These are phyloP conservation scores for Solidago caesia DNA, from an alignment of 129 eudicot species.

Conservation along the genomic window DNA sequence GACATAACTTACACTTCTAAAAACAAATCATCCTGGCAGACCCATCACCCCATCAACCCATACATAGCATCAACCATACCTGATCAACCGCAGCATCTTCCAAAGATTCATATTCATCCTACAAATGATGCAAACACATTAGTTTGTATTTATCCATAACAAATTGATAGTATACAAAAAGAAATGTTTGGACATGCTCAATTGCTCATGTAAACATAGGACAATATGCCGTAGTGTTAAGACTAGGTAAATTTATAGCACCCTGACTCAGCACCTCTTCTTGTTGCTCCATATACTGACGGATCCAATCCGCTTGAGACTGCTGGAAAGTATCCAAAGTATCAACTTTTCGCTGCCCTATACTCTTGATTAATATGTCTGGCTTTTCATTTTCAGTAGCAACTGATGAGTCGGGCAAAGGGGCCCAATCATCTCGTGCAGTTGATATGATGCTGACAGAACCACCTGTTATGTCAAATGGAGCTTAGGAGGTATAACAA, in stretches of 20 bases:
- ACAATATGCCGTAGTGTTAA: slow-evolving; percentile 1
- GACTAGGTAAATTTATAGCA: slow-evolving; percentile 1
- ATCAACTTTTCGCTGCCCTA: slow-evolving; percentile 52
- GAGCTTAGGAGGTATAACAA: slow-evolving; percentile 17
- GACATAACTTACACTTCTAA: slow-evolving; percentile 12
- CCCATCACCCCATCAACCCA: background rate
- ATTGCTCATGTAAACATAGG: background rate
- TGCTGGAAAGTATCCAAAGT: slow-evolving; percentile 56
- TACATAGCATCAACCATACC: slow-evolving; percentile 46
- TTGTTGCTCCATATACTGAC: slow-evolving; percentile 88
- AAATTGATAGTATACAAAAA: background rate
- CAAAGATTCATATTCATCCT: slow-evolving; percentile 92
- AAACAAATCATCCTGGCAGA: slow-evolving; percentile 15
- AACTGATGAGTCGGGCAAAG: slow-evolving; percentile 48
- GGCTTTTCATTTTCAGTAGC: slow-evolving; percentile 40
- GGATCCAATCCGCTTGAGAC: slow-evolving; percentile 98
- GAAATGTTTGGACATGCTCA: too few species aligned
- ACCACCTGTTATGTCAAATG: slow-evolving; percentile 50
- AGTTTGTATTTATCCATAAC: slow-evolving; percentile 8
- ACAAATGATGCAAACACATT: slow-evolving; percentile 31
- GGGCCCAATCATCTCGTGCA: slow-evolving; percentile 88
- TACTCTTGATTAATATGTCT: slow-evolving; percentile 42
- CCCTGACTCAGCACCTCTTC: slow-evolving; percentile 61
- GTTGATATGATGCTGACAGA: slow-evolving; percentile 78
- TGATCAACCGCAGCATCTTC: slow-evolving; percentile 52